phyloP scores from a whole-genome alignment of 2,329 filamentous ascomycete species.

The Xylaria sp. region DNA sequence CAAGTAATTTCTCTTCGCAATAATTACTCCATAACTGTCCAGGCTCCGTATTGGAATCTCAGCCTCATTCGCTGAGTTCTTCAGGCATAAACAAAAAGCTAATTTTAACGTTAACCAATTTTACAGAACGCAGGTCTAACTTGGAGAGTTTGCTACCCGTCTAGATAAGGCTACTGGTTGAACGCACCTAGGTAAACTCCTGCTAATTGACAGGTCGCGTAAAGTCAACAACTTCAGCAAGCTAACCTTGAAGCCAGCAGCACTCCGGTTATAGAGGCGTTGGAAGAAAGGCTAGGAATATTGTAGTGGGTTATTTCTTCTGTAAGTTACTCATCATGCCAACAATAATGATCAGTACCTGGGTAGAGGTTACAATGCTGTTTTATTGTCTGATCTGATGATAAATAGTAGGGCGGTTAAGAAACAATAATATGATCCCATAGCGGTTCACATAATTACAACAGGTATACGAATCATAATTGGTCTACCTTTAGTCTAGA shows the following conservation, averaged over 20 bases:
- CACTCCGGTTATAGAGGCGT: not conserved
- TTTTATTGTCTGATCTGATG: not conserved
- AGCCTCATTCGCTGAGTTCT: not conserved
- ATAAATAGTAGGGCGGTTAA: not conserved
- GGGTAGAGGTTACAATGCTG: no score
- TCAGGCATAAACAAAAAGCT: not conserved
- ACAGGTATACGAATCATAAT: not conserved
- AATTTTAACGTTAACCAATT: not conserved
- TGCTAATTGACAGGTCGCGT: not conserved
- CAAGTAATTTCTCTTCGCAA: not conserved
- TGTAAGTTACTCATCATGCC: not conserved
- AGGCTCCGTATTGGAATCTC: not conserved
- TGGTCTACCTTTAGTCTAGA: not conserved
- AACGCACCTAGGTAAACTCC: not conserved
- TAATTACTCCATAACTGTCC: not conserved
- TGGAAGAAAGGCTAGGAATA: not conserved
- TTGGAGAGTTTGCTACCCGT: not conserved
- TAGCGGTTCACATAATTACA: not conserved
- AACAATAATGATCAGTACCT: no score
- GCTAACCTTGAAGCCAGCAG: not conserved
- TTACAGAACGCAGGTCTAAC: not conserved
- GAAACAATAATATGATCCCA: no score
- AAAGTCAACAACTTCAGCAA: no score
- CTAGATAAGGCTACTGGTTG: not conserved
- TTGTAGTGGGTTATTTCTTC: not conserved